Evolutionary conservation across 2,329 filamentous ascomycete genomes (phyloP).

Genomic region (Pyrenochaeta sp.): DNA sequence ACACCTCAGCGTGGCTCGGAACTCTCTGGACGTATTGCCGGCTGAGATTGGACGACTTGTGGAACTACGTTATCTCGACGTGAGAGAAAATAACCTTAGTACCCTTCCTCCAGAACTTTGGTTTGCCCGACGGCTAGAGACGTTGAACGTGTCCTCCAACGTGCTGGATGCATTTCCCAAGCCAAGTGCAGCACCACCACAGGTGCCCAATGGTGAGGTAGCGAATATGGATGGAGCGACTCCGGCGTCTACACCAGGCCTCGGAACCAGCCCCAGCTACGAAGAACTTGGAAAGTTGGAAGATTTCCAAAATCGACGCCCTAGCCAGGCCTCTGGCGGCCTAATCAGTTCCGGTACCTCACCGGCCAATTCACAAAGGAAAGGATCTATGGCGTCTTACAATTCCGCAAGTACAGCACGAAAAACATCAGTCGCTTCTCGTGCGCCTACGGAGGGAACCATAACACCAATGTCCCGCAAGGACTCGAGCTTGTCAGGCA

Average conservation of each 20-base stretch:
- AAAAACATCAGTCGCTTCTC: constrained; percentile 83
- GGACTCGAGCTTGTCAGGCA: constrained; percentile 85
- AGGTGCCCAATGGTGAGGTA: constrained; percentile 37
- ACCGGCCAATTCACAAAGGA: constrained; percentile 70
- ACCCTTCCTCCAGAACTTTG: constrained; percentile 93
- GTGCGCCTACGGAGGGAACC: constrained; percentile 66
- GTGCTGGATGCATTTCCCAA: constrained; percentile 91
- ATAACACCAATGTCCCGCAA: constrained; percentile 73
- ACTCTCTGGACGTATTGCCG: constrained; percentile 84
- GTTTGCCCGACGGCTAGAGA: constrained; percentile 91
- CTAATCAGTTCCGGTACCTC: constrained; percentile 79
- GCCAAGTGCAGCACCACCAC: constrained; percentile 74
- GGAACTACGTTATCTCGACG: constrained; percentile 85
- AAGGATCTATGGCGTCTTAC: constrained; percentile 84
- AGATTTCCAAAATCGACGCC: constrained; percentile 71
- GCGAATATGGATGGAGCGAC: constrained; percentile 53
- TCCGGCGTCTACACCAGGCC: constrained; percentile 54
- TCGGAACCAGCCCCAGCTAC: constrained; percentile 68
- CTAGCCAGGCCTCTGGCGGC: constrained; percentile 84
- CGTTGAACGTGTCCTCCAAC: constrained; percentile 94
- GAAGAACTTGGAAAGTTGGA: constrained; percentile 78
- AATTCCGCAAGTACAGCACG: constrained; percentile 62
- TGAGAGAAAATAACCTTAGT: constrained; percentile 92
- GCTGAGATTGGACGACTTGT: constrained; percentile 86
- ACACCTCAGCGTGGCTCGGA: constrained; percentile 92